phyloP scores from a whole-genome alignment of 1,284 basidiomycete genomes.

The Trichosporon sp. region DNA sequence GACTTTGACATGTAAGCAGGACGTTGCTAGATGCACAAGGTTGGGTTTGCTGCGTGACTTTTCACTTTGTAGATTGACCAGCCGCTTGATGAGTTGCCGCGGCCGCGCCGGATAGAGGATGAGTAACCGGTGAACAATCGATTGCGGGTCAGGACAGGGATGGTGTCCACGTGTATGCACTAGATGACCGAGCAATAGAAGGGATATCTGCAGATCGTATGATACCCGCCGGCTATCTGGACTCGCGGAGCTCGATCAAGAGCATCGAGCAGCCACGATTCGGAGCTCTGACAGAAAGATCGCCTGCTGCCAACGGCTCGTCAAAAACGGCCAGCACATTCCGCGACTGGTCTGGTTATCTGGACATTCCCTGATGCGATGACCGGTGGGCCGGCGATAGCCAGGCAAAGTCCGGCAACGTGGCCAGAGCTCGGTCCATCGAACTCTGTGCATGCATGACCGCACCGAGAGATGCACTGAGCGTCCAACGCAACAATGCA shows the following conservation, averaged over 20 bases:
- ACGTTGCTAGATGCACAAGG: not conserved
- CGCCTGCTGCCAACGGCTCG: too few species aligned
- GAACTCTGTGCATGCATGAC: not conserved
- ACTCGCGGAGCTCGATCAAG: too few species aligned
- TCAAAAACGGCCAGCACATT: too few species aligned
- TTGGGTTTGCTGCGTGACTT: not conserved
- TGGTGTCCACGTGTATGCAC: not conserved
- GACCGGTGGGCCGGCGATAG: not conserved
- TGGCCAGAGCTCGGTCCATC: not conserved
- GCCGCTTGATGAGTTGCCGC: not conserved
- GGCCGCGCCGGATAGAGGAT: not conserved
- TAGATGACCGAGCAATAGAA: not conserved
- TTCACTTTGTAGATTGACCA: not conserved
- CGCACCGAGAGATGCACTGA: not conserved
- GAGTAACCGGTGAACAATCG: not conserved
- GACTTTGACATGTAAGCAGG: constrained; percentile 42
- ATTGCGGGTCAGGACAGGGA: not conserved
- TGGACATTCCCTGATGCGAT: too few species aligned
- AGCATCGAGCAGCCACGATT: too few species aligned
- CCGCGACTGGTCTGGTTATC: too few species aligned
- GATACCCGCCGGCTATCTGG: too few species aligned
- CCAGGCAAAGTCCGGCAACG: not conserved
- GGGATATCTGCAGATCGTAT: too few species aligned
- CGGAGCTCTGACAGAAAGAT: too few species aligned
- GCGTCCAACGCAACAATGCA: too few species aligned